These are phyloP conservation scores for Talaromyces sp. DNA, from an alignment of 2,329 filamentous ascomycete genomes.

Conservation along the genomic window DNA sequence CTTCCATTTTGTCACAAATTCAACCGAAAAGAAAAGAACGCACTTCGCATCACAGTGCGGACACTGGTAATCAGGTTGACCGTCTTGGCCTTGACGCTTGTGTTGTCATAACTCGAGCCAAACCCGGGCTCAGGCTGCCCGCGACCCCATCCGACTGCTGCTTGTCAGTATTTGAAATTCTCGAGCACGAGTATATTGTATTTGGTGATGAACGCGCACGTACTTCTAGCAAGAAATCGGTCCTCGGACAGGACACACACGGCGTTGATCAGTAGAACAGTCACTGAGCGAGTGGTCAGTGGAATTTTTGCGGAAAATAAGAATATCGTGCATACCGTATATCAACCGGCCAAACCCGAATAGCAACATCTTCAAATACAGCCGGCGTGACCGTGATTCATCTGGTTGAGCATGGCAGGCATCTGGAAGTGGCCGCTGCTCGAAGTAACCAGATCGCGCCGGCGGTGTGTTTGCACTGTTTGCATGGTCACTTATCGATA, in stretches of 20 bases:
- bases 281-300: constrained; percentile 28
- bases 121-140: constrained; percentile 66
- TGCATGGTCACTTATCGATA: constrained; percentile 1
- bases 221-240: constrained; percentile 80
- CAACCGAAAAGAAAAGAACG: constrained; percentile 28
- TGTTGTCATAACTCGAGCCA: constrained; percentile 64
- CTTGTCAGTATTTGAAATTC: background rate
- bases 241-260: constrained; percentile 93
- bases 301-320: background rate
- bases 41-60: constrained; percentile 89
- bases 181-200: background rate
- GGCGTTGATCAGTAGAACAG: constrained; percentile 85
- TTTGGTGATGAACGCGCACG: no score
- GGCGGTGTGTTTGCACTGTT: constrained; percentile 9
- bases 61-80: constrained; percentile 88
- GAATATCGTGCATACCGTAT: constrained; percentile 53
- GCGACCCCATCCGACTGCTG: constrained; percentile 71
- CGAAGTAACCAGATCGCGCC: constrained; percentile 9
- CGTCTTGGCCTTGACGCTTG: constrained; percentile 78
- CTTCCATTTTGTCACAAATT: background rate
- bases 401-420: constrained; percentile 15
- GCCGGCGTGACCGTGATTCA: constrained; percentile 6
- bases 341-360: constrained; percentile 66
- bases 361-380: constrained; percentile 58
- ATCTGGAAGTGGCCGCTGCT: background rate